A percentile compares a stretch with the other conserved stretches of the same genome.
Conservation (phyloP, 202 grass and related monocot genomes). For the Musa balbisiana region DNA sequence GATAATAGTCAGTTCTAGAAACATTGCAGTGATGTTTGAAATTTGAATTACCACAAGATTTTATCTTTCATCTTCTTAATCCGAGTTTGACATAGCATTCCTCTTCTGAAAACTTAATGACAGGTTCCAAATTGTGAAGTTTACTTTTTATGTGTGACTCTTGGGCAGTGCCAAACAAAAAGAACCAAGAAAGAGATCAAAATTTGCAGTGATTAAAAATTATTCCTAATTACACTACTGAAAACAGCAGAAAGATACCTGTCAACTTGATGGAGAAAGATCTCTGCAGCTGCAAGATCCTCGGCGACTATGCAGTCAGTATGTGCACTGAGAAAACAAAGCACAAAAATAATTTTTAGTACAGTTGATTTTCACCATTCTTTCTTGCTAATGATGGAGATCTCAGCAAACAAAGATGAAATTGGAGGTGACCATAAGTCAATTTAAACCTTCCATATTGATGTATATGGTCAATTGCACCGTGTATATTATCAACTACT, state of each 20-base stretch:
- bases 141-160: no score
- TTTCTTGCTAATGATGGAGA: not conserved
- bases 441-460: slow-evolving; percentile 66
- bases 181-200: no score
- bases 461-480: slow-evolving; percentile 91
- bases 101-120: no score
- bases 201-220: not conserved
- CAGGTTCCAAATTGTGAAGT: no score
- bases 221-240: no score
- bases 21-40: not conserved
- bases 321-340: slow-evolving; percentile 59
- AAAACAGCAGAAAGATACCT: slow-evolving; percentile 40
- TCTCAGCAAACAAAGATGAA: not conserved
- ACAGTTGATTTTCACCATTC: not conserved
- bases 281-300: slow-evolving; percentile 55
- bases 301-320: slow-evolving; percentile 79
- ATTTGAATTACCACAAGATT: not conserved
- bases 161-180: no score
- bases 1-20: not conserved
- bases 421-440: not conserved
- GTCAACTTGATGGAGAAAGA: slow-evolving; percentile 77
- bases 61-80: not conserved
- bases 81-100: not conserved
- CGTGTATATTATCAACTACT: slow-evolving; percentile 76
- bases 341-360: not conserved